Base-by-base conservation (phyloP, 2,329 filamentous ascomycete species). In the Thermothelomyces thermophilus region DNA sequence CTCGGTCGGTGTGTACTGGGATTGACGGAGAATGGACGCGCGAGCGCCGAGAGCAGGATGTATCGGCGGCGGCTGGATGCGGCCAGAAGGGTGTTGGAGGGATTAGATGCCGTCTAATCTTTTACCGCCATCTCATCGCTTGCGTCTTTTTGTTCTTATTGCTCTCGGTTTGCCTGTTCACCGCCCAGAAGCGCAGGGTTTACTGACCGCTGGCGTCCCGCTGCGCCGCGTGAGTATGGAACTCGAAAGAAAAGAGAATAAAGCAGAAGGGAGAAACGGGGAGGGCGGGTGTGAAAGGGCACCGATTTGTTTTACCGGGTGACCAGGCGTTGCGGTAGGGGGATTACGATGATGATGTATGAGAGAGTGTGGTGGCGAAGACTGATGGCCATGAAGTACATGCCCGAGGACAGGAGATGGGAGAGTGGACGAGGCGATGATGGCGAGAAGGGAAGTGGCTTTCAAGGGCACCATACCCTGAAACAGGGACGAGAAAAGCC, bases 11-110 rank as follows among this genome's bases (percentile, higher is more conserved):
- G 80, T 51, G 78, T 84, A 1, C 63, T 83, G 8, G 77, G 73
- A 26, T 59, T 84, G 54, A 72, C 76, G 51, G 73, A 85, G 67
- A 67, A 73, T 45, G 71, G 78, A 56, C 68, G 69, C 56, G 68
- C 76, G 51, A 74, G 74, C 58, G 68, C 79, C 53, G 79, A 87
- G 58, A 77, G 75, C 43, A 74, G 82, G 48, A 73, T 84, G 52
- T 82, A 86, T 65, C 74, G 88, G 52, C 73, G 85, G 55, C 76
- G 86, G 57, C 75, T 95, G 44, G 87, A 94, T 57, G 79, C 82
- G 46, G 90, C 89, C 5, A 80, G 83, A 52, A 75, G 79, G 46
- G 77, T 87, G 3, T 71, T 95, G 26, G 87, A 91, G 57, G 87
- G 87, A 5, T 70, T 82, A 52, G 76, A 83, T 4, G 30, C 6